A percentile compares a stretch with the other conserved stretches of the same genome.
These are phyloP conservation scores for Phaffia rhodozyma DNA, from an alignment of 1,284 basidiomycete genomes.

Conservation along the genomic window DNA sequence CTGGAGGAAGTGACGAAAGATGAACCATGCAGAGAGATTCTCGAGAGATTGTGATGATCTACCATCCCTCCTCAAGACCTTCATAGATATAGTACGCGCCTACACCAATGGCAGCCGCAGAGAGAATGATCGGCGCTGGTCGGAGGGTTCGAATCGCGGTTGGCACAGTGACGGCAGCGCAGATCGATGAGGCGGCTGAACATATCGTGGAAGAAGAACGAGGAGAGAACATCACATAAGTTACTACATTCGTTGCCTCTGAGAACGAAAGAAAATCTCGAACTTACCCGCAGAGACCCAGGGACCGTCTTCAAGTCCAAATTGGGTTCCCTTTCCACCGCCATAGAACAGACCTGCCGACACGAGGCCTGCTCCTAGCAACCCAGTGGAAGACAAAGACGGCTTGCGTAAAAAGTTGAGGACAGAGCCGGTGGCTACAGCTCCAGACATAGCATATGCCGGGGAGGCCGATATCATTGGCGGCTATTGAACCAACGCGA, in stretches of 20 bases:
- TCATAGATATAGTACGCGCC: constrained; percentile 1
- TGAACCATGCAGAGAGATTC: too few relatives aligned
- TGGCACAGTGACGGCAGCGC: neutral
- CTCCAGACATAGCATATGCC: constrained; percentile 5
- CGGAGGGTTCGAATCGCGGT: neutral
- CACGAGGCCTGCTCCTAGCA: constrained; percentile 1
- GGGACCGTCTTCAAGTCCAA: constrained; percentile 1
- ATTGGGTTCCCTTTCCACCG: neutral
- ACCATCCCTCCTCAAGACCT: neutral
- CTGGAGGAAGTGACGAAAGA: too few relatives aligned
- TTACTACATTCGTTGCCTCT: too few relatives aligned
- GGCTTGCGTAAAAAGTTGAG: constrained; percentile 1
- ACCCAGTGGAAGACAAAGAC: neutral
- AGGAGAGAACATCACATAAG: neutral
- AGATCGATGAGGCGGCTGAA: neutral
- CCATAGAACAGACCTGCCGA: neutral
- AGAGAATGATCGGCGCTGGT: neutral
- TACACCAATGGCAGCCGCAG: neutral
- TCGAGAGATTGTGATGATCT: too few relatives aligned
- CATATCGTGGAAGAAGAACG: neutral
- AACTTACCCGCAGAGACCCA: constrained; percentile 1
- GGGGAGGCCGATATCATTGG: neutral
- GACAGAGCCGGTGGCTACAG: neutral
- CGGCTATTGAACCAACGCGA: too few relatives aligned
- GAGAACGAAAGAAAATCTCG: neutral